These are phyloP conservation scores for Ampelocalamus luodianensis DNA, from an alignment of 176 grass and related monocot species.

Conservation along the genomic window DNA sequence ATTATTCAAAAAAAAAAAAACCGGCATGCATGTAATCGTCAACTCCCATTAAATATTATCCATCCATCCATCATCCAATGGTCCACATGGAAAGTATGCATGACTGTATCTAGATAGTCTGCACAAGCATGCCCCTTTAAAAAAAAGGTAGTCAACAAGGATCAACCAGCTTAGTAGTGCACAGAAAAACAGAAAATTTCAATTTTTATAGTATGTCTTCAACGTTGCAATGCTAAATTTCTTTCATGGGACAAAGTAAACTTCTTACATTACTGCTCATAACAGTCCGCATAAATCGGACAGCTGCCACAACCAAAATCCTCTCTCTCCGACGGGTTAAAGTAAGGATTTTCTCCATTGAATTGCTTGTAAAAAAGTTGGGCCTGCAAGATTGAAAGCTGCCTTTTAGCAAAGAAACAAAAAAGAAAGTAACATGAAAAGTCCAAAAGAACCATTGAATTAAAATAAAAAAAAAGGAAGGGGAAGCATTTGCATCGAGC, in stretches of 20 bases:
- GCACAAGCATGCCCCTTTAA: neutral
- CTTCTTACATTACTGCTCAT: slow-evolving; percentile 73
- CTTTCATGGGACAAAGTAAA: slow-evolving; percentile 29
- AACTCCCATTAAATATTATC: neutral
- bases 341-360: slow-evolving; percentile 79
- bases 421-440: slow-evolving; percentile 25
- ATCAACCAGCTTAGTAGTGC: slow-evolving; percentile 13
- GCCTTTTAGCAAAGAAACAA: slow-evolving; percentile 42
- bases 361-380: slow-evolving; percentile 65
- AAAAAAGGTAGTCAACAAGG: too few relatives aligned
- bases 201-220: slow-evolving; percentile 12
- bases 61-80: slow-evolving; percentile 13
- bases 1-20: neutral
- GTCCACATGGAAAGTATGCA: neutral
- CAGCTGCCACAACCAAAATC: slow-evolving; percentile 73
- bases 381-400: slow-evolving; percentile 51
- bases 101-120: neutral
- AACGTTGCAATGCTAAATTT: slow-evolving; percentile 25
- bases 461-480: slow-evolving; percentile 9
- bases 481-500: slow-evolving; percentile 25
- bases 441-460: slow-evolving; percentile 31
- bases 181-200: slow-evolving; percentile 7
- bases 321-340: slow-evolving; percentile 77
- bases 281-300: slow-evolving; percentile 76
- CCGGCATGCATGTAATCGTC: neutral